A percentile compares a stretch with the other conserved stretches of the same genome.
Evolutionary conservation across 768 basidiomycete species (phyloP).

Genomic region (Hydnomerulius pinastri): DNA sequence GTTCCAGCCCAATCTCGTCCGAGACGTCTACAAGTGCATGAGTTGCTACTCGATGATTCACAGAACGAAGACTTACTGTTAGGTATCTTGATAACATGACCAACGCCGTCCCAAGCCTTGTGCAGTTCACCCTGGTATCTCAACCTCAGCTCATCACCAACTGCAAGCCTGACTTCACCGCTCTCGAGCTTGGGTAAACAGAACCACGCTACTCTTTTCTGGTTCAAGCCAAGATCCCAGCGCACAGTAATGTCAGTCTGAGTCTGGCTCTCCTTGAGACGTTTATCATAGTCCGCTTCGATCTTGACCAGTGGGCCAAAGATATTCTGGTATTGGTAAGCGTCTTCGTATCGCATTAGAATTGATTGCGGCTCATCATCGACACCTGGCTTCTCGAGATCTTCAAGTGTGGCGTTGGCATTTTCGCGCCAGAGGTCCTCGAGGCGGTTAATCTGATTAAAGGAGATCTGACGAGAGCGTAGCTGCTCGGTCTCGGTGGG

Average conservation of each 20-base stretch:
- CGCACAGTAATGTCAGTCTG: conserved; percentile 95
- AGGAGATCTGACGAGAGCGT: conserved; percentile 94
- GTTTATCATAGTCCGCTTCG: conserved; percentile 98
- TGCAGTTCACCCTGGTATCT: conserved; percentile 88
- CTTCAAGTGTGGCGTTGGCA: conserved; percentile 90
- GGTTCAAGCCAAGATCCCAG: conserved; percentile 98
- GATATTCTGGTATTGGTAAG: conserved; percentile 99
- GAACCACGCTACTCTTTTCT: conserved; percentile 99
- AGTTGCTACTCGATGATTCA: background rate
- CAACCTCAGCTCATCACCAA: conserved; percentile 92
- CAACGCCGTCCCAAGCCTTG: conserved; percentile 96
- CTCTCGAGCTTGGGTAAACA: conserved; percentile 94
- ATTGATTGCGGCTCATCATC: conserved; percentile 98
- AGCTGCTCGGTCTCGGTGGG: conserved; percentile 96
- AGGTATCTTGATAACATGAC: conserved; percentile 98
- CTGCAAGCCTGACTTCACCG: conserved; percentile 94
- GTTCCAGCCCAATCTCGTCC: conserved; percentile 95
- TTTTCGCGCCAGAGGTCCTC: conserved; percentile 99
- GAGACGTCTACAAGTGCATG: conserved; percentile 74
- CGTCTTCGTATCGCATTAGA: conserved; percentile 91
- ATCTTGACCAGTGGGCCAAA: conserved; percentile 99
- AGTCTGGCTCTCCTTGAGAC: conserved; percentile 96
- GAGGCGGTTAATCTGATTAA: conserved; percentile 94
- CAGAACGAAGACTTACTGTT: conserved; percentile 68
- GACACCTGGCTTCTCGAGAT: conserved; percentile 95